These are phyloP conservation scores for Exserohilum turcica DNA, from an alignment of 2,329 filamentous ascomycete genomes.

Conservation along the genomic window DNA sequence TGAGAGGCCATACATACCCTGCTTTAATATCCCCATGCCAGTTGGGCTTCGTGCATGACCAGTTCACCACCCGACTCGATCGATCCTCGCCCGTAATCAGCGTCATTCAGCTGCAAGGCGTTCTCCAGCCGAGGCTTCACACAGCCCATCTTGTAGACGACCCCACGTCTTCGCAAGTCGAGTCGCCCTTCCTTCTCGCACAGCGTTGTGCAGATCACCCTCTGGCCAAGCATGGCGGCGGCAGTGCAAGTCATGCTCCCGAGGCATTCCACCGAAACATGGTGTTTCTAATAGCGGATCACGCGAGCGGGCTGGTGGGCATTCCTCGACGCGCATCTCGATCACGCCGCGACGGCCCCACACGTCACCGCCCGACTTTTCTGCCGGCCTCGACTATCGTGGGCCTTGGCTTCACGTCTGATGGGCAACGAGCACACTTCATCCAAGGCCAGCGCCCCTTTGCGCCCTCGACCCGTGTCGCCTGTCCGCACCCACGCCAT, in stretches of 20 bases:
- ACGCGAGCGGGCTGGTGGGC: conserved; percentile 8
- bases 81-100: conserved; percentile 15
- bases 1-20: conserved; percentile 1
- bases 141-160: not conserved
- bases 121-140: conserved; percentile 5
- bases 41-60: conserved; percentile 13
- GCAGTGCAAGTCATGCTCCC: conserved; percentile 36
- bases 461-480: not conserved
- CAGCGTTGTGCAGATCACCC: conserved; percentile 41
- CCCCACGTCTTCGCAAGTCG: conserved; percentile 7
- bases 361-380: conserved; percentile 30
- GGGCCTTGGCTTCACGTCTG: conserved; percentile 4
- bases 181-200: conserved; percentile 24
- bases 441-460: not conserved
- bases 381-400: conserved; percentile 26
- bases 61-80: conserved; percentile 13
- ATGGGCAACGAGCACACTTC: conserved; percentile 1
- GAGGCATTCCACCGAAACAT: conserved; percentile 38
- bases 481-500: not conserved
- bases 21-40: too few species aligned
- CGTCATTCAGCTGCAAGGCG: conserved; percentile 12
- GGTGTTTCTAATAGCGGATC: conserved; percentile 28
- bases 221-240: conserved; percentile 35
- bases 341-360: conserved; percentile 8
- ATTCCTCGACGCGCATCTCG: conserved; percentile 14